Conservation (phyloP, 2,329 filamentous ascomycete species). For the Diplodia scrobiculata region DNA sequence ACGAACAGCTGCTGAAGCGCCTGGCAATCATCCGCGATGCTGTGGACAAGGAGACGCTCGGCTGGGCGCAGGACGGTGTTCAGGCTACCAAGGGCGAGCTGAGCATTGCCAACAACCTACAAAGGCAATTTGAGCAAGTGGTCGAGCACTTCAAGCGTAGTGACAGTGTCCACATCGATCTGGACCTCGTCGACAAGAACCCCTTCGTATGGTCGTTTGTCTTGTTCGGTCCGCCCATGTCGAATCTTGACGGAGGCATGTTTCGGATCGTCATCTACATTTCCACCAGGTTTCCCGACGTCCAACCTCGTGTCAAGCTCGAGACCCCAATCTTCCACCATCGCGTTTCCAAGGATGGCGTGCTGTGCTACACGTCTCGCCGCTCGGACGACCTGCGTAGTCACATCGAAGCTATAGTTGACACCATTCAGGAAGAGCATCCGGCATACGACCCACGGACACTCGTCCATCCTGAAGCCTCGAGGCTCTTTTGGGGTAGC, state of each 20-base stretch:
- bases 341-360: constrained; percentile 76
- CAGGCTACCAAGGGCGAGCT: constrained; percentile 65
- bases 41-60: constrained; percentile 69
- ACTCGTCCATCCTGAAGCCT: constrained; percentile 81
- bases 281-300: constrained; percentile 81
- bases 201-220: constrained; percentile 88
- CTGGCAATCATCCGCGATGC: constrained; percentile 68
- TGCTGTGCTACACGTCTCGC: constrained; percentile 73
- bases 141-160: constrained; percentile 71
- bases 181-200: constrained; percentile 76
- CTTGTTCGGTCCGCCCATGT: constrained; percentile 90
- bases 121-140: constrained; percentile 82
- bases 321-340: constrained; percentile 86
- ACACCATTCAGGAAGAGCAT: constrained; percentile 80
- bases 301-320: constrained; percentile 81
- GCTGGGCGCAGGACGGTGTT: constrained; percentile 72
- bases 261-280: constrained; percentile 79
- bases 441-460: constrained; percentile 89
- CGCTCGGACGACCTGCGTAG: constrained; percentile 74
- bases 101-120: constrained; percentile 77
- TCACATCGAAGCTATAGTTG: constrained; percentile 82
- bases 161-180: constrained; percentile 69
- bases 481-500: constrained; percentile 82
- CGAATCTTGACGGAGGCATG: constrained; percentile 86
- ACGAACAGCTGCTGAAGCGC: constrained; percentile 70